These are phyloP conservation scores for Aspergillus tamarii DNA, from an alignment of 2,329 filamentous ascomycete species.

Conservation along the genomic window DNA sequence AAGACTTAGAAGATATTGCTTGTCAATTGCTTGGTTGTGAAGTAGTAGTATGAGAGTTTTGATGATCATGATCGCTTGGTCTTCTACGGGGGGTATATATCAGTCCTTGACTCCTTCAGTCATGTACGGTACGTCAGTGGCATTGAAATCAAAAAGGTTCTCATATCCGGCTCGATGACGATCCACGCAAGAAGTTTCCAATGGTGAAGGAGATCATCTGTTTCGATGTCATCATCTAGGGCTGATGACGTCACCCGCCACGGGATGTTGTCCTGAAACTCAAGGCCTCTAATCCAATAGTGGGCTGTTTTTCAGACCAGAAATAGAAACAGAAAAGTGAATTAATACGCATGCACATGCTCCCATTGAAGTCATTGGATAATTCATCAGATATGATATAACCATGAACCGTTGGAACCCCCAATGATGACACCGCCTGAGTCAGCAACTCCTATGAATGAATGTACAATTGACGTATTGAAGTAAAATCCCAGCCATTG, in stretches of 20 bases:
- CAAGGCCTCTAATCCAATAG: background rate
- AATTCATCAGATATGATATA: background rate
- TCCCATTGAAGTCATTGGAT: background rate
- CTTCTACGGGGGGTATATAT: background rate
- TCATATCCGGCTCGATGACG: background rate
- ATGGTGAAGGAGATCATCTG: background rate
- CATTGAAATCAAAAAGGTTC: background rate
- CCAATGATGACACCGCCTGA: background rate
- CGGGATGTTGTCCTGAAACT: background rate
- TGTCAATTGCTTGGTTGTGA: background rate
- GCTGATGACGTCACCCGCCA: background rate
- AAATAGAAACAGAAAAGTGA: background rate
- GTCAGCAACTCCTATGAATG: background rate
- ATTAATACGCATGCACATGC: background rate
- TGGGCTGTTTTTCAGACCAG: background rate
- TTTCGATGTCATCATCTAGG: conserved; percentile 2
- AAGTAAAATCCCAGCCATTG: background rate
- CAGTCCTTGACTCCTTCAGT: background rate
- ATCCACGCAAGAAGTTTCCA: background rate
- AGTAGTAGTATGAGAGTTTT: background rate
- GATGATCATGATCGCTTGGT: background rate
- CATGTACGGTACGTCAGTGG: background rate
- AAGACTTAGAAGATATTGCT: background rate
- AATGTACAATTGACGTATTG: background rate
- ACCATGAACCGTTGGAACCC: background rate